A percentile compares a stretch with the other conserved stretches of the same genome.
These are phyloP conservation scores for Thelonectria blattea DNA, from an alignment of 2,329 filamentous ascomycete species.

Conservation along the genomic window DNA sequence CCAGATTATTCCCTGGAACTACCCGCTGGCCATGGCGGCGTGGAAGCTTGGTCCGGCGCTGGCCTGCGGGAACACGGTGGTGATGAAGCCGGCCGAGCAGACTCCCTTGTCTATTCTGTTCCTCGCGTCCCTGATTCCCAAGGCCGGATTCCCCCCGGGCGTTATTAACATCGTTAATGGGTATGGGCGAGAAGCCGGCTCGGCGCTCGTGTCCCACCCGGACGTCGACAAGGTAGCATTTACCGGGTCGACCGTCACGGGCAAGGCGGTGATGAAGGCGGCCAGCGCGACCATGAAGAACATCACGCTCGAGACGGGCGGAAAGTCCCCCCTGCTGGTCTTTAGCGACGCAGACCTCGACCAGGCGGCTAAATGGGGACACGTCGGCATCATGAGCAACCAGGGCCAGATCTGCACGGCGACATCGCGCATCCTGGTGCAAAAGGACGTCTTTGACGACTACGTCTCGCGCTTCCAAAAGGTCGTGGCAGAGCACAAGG, in stretches of 20 bases:
- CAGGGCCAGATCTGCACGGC: slow-evolving; percentile 64
- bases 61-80: slow-evolving; percentile 64
- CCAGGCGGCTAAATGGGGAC: slow-evolving; percentile 61
- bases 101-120: slow-evolving; percentile 65
- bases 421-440: slow-evolving; percentile 62
- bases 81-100: slow-evolving; percentile 68
- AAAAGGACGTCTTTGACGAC: slow-evolving; percentile 59
- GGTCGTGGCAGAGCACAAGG: slow-evolving; percentile 51
- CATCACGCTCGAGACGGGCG: slow-evolving; percentile 63
- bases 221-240: slow-evolving; percentile 76
- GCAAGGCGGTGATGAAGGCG: slow-evolving; percentile 70
- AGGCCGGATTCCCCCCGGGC: slow-evolving; percentile 75
- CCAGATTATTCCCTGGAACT: slow-evolving; percentile 77
- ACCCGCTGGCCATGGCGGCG: slow-evolving; percentile 71
- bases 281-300: slow-evolving; percentile 65
- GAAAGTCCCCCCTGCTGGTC: slow-evolving; percentile 64
- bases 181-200: slow-evolving; percentile 67
- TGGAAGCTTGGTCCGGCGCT: slow-evolving; percentile 76
- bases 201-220: slow-evolving; percentile 67
- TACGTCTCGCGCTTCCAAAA: slow-evolving; percentile 66
- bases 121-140: slow-evolving; percentile 67
- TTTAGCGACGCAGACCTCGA: slow-evolving; percentile 66
- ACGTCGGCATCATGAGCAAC: slow-evolving; percentile 54
- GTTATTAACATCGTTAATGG: slow-evolving; percentile 76
- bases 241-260: slow-evolving; percentile 72